Percentiles rank a stretch among this genome's conserved stretches.
These are phyloP conservation scores for Coemansia sp. DNA, from an alignment of 192 early-diverging fungal genomes.

Conservation along the genomic window DNA sequence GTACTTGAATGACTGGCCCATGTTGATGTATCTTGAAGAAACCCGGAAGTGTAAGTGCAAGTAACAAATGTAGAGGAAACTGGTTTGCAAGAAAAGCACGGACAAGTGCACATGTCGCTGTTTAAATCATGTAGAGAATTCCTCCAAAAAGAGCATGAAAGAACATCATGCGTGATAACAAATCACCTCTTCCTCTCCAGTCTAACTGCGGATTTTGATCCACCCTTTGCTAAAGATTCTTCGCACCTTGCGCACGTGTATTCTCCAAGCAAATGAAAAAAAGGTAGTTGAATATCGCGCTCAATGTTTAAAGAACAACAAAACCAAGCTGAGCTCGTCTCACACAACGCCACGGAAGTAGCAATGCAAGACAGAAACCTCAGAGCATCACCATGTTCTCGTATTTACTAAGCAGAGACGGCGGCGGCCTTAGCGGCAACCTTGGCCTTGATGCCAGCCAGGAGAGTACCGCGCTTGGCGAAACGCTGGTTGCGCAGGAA, in stretches of 20 bases:
- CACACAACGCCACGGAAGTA: not conserved
- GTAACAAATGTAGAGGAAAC: not conserved
- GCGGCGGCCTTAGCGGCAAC: constrained; percentile 36
- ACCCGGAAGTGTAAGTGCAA: not conserved
- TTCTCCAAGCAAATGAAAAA: not conserved
- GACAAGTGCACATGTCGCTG: not conserved
- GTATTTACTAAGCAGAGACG: constrained; percentile 10
- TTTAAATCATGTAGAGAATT: not conserved
- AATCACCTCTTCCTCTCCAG: not conserved
- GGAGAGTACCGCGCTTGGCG: constrained; percentile 68
- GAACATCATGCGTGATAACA: not conserved
- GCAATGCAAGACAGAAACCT: not conserved
- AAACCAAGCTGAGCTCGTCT: not conserved
- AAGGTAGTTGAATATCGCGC: not conserved
- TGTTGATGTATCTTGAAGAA: constrained; percentile 1
- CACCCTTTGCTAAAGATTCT: not conserved
- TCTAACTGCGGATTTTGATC: not conserved
- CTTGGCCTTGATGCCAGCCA: constrained; percentile 44
- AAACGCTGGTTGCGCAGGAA: constrained; percentile 98
- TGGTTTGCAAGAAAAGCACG: not conserved
- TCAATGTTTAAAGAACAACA: not conserved
- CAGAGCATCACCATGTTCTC: constrained; percentile 11
- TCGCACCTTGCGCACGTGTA: not conserved
- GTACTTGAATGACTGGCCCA: not conserved
- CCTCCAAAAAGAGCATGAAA: not conserved